These are phyloP conservation scores for Neonectria sp. DNA, from an alignment of 2,329 filamentous ascomycete genomes.

Conservation along the genomic window DNA sequence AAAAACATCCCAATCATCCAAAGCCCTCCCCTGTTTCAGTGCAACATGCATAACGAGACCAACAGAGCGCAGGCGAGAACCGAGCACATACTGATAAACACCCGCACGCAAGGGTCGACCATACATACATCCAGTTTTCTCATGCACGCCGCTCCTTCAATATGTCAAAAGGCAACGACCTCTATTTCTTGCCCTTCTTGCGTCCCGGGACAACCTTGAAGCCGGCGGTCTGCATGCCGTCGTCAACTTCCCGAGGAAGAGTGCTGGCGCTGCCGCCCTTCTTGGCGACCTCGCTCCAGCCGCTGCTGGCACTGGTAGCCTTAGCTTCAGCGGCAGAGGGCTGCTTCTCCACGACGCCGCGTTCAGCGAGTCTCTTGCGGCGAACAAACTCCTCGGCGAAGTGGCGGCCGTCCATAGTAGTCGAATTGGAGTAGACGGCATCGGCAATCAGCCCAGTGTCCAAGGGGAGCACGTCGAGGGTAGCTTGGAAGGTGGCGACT, in stretches of 20 bases:
- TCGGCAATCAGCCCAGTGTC: conserved; percentile 90
- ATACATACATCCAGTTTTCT: neutral
- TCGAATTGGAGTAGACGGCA: conserved; percentile 87
- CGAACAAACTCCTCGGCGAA: conserved; percentile 96
- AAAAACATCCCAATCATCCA: conserved; percentile 9
- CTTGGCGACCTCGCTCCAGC: conserved; percentile 98
- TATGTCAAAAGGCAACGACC: conserved; percentile 25
- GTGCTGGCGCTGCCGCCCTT: conserved; percentile 73
- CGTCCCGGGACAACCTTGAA: conserved; percentile 94
- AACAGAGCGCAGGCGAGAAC: neutral
- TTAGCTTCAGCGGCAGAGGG: conserved; percentile 67
- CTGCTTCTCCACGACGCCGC: conserved; percentile 87
- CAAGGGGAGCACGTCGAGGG: conserved; percentile 81
- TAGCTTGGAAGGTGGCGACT: conserved; percentile 87
- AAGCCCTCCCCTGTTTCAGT: neutral
- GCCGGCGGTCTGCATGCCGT: conserved; percentile 66
- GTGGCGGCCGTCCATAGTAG: conserved; percentile 91
- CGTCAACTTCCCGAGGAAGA: conserved; percentile 60
- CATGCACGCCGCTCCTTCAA: conserved; percentile 31
- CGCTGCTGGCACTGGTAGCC: conserved; percentile 68
- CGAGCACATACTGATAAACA: neutral
- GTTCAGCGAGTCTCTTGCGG: conserved; percentile 93
- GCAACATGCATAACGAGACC: neutral
- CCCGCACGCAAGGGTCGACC: neutral
- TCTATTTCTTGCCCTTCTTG: conserved; percentile 89